phyloP scores from a whole-genome alignment of 2,329 filamentous ascomycete genomes.

The Madurella fahalii region DNA sequence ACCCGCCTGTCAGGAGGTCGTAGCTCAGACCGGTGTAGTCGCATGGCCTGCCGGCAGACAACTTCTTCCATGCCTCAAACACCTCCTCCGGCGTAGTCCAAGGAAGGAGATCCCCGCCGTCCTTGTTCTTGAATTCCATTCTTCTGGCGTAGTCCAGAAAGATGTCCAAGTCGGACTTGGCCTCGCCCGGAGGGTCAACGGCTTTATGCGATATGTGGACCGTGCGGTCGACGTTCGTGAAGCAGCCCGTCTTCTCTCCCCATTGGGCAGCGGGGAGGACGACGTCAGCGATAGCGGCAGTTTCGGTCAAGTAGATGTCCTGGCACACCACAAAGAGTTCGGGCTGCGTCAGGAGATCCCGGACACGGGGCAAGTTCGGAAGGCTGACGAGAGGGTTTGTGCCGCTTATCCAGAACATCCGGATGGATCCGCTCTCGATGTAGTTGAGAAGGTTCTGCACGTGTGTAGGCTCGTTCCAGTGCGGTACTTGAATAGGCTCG shows the following conservation, averaged over 20 bases:
- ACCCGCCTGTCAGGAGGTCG: slow-evolving; percentile 33
- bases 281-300: slow-evolving; percentile 34
- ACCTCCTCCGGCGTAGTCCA: slow-evolving; percentile 31
- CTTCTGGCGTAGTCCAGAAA: slow-evolving; percentile 33
- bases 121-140: slow-evolving; percentile 35
- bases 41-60: slow-evolving; percentile 33
- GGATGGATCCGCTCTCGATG: slow-evolving; percentile 32
- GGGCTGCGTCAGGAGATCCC: slow-evolving; percentile 31
- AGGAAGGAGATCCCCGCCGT: slow-evolving; percentile 30
- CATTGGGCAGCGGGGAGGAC: slow-evolving; percentile 36
- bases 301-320: slow-evolving; percentile 37
- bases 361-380: slow-evolving; percentile 30
- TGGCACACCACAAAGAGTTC: slow-evolving; percentile 34
- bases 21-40: slow-evolving; percentile 35
- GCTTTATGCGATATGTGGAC: slow-evolving; percentile 37
- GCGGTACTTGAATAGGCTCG: slow-evolving; percentile 31
- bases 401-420: slow-evolving; percentile 37
- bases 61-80: slow-evolving; percentile 35
- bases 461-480: slow-evolving; percentile 37
- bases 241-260: slow-evolving; percentile 37
- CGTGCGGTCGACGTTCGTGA: slow-evolving; percentile 37
- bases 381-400: slow-evolving; percentile 38
- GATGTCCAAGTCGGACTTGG: slow-evolving; percentile 34
- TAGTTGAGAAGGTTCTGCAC: slow-evolving; percentile 35
- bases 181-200: slow-evolving; percentile 36